These are phyloP conservation scores for Nannizzia gypsea DNA, from an alignment of 2,329 filamentous ascomycete genomes.

Conservation along the genomic window DNA sequence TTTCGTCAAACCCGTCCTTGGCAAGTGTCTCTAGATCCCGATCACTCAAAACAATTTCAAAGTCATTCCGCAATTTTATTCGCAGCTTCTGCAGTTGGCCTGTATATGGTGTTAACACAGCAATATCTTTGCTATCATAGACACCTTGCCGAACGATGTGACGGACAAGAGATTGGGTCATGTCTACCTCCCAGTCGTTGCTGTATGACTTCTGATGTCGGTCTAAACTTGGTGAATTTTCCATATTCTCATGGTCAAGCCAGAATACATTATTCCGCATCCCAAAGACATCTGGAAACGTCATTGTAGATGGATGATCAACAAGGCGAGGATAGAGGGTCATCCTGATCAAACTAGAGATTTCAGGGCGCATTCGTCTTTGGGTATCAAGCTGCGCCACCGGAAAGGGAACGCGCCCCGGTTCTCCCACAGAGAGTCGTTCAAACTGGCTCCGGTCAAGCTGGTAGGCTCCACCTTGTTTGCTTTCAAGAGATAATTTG, in stretches of 20 bases:
- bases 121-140: conserved; percentile 53
- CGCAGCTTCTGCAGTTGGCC: conserved; percentile 42
- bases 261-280: conserved; percentile 41
- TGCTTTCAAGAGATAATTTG: conserved; percentile 49
- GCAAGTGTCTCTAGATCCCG: conserved; percentile 47
- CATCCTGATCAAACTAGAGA: conserved; percentile 46
- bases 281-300: conserved; percentile 36
- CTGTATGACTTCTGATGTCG: conserved; percentile 32
- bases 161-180: conserved; percentile 50
- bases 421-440: not conserved
- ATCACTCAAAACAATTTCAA: conserved; percentile 54
- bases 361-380: conserved; percentile 53
- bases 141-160: conserved; percentile 55
- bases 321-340: conserved; percentile 47
- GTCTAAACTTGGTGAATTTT: conserved; percentile 23
- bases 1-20: conserved; percentile 22
- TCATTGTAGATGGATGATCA: conserved; percentile 35
- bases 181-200: conserved; percentile 48
- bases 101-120: conserved; percentile 53
- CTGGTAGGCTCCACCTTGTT: conserved; percentile 34
- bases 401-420: conserved; percentile 21
- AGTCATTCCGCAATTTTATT: conserved; percentile 29
- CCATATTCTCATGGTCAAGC: conserved; percentile 38
- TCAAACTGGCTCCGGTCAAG: conserved; percentile 60
- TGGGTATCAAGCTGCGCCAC: conserved; percentile 44